Conservation (phyloP, 345 rosid species). For the Populus pruinosa region DNA sequence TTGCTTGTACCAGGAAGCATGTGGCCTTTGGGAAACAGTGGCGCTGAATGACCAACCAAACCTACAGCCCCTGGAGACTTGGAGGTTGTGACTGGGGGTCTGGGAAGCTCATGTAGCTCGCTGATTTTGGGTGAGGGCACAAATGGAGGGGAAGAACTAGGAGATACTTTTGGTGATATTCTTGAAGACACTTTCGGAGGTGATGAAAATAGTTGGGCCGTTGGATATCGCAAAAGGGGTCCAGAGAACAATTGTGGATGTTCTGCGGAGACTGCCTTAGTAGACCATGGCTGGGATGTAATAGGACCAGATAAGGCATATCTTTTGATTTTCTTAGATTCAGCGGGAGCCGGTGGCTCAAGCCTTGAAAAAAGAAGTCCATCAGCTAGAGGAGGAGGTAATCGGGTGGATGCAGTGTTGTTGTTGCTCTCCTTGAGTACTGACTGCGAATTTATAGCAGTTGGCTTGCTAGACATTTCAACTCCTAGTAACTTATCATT, state of each 20-base stretch:
- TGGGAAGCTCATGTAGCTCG: constrained; percentile 36
- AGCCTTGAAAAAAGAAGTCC: constrained; percentile 8
- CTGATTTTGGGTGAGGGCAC: constrained; percentile 27
- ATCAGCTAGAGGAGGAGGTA: constrained; percentile 27
- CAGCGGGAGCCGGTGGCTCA: constrained; percentile 17
- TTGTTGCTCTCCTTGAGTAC: constrained; percentile 58
- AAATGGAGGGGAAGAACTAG: constrained; percentile 27
- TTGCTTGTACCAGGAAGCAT: constrained; percentile 11
- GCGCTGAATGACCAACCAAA: constrained; percentile 30
- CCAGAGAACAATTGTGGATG: constrained; percentile 58
- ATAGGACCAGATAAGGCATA: constrained; percentile 30
- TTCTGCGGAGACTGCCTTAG: constrained; percentile 6
- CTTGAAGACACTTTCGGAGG: constrained; percentile 36
- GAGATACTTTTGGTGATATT: constrained; percentile 19
- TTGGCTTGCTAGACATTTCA: constrained; percentile 42
- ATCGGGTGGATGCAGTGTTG: constrained; percentile 6
- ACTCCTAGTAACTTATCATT: constrained; percentile 27
- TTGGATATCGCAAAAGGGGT: constrained; percentile 45
- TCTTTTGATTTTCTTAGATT: constrained; percentile 20
- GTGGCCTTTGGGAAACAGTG: constrained; percentile 13
- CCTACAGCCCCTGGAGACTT: constrained; percentile 16
- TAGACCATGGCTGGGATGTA: constrained; percentile 18
- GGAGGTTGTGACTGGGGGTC: constrained; percentile 22
- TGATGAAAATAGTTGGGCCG: constrained; percentile 5
- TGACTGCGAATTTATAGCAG: constrained; percentile 27